Base-by-base conservation (phyloP, 495 filamentous ascomycete genomes). In the Annulohypoxylon stygium region DNA sequence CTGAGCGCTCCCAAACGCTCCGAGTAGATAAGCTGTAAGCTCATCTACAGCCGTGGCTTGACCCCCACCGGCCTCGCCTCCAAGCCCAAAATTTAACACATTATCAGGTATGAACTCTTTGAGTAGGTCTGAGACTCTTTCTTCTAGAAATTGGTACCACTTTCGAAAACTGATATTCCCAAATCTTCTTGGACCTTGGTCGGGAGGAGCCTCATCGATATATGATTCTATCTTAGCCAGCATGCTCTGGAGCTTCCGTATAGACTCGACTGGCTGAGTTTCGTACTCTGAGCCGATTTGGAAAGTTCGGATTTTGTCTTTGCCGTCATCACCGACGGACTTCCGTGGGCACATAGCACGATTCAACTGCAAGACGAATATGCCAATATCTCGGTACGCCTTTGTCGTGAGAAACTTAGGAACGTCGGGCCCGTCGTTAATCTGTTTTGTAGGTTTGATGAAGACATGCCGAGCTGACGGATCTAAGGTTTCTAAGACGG, bases 331-430 rank as follows among this genome's bases (percentile, higher is more conserved):
- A 23, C 68, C 78, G 16, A 61, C 41, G 2, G 73, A 71, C 43
- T 84, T 83, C 33, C 88, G 83, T 2, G 96, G 94, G 76, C 95
- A 93, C 84, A 98, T 90, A 16, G 93, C 88, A 45, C 90, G 88
- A 78, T 97, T 98, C 30, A 99, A 87, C 80, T 98, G 96, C 51
- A 97, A 80, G 6, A 98, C 79, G 77, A 97, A 99, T 51, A 87
- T 86, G 82, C 92, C 90, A 37, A 98, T 93, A 79, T 97, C 92
- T 50, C 85, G 84, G 81, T 98, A 97, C 14, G 93, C 96, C 78
- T 85, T 88, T 33, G 93, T 93, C 30, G 85, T 85, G 36, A 93
- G 86, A 75, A 98, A 99, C 57, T 83, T 83, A 5, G 86, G 73
- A 20, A 98, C 92, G 86, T 97, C 94, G 39, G 89, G 81, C 61